Evolutionary conservation across 2,329 filamentous ascomycete genomes (phyloP).

Genomic region (Thielaviopsis punctulata): DNA sequence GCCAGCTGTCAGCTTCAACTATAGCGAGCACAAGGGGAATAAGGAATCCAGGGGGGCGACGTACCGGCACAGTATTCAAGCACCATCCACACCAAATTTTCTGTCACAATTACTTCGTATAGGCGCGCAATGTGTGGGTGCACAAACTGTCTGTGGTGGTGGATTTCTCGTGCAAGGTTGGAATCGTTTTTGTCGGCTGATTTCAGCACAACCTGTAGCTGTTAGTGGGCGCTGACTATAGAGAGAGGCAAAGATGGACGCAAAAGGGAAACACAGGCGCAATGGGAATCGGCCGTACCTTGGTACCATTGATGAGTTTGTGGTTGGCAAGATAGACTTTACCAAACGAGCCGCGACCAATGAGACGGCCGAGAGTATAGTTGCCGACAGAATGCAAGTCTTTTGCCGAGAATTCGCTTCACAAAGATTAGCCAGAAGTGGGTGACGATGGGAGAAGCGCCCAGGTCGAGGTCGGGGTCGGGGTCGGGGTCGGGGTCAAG

Average conservation of each 20-base stretch:
- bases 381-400: slow-evolving; percentile 89
- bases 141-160: slow-evolving; percentile 94
- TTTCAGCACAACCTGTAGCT: slow-evolving; percentile 72
- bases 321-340: slow-evolving; percentile 94
- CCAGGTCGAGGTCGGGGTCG: slow-evolving; percentile 8
- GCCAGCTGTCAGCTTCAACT: background rate
- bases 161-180: slow-evolving; percentile 92
- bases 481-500: background rate
- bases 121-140: slow-evolving; percentile 93
- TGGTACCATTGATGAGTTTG: slow-evolving; percentile 96
- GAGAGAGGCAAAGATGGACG: slow-evolving; percentile 9
- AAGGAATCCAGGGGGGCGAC: slow-evolving; percentile 11
- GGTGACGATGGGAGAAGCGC: slow-evolving; percentile 10
- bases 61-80: slow-evolving; percentile 88
- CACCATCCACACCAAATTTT: slow-evolving; percentile 86
- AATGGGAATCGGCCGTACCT: slow-evolving; percentile 37
- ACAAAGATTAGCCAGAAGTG: too few species aligned
- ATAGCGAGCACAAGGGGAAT: background rate
- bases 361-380: slow-evolving; percentile 77
- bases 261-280: background rate
- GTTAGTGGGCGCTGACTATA: slow-evolving; percentile 22
- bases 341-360: slow-evolving; percentile 95
- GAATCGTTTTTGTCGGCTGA: slow-evolving; percentile 91
- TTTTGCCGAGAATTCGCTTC: slow-evolving; percentile 80
- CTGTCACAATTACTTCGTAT: slow-evolving; percentile 96